phyloP scores from a whole-genome alignment of 306 rosid species.

The Cercis canadensis region DNA sequence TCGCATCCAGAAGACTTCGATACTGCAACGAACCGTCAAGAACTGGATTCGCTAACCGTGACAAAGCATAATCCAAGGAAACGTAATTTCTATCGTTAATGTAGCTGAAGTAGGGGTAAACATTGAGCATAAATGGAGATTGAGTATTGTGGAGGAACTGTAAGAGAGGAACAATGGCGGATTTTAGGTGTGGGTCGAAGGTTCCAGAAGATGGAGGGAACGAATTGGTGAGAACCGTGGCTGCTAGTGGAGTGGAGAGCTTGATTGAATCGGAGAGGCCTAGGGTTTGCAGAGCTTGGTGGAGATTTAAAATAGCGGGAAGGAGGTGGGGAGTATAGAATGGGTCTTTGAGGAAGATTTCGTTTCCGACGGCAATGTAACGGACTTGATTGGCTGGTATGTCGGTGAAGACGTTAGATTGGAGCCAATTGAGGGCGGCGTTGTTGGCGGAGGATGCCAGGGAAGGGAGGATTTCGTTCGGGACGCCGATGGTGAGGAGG shows the following conservation, averaged over 20 bases:
- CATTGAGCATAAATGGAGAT: conserved; percentile 45
- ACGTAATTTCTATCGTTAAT: conserved; percentile 9
- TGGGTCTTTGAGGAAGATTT: conserved; percentile 42
- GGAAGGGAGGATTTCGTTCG: conserved; percentile 48
- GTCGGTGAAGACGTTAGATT: conserved; percentile 25
- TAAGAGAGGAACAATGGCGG: conserved; percentile 29
- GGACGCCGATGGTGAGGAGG: conserved; percentile 33
- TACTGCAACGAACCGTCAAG: conserved; percentile 15
- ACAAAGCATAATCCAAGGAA: conserved; percentile 38
- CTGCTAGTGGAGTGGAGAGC: conserved; percentile 42
- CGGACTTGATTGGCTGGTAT: conserved; percentile 28
- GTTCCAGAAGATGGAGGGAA: conserved; percentile 39
- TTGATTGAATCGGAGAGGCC: conserved; percentile 26
- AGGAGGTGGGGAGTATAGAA: conserved; percentile 36
- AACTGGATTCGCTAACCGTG: neutral
- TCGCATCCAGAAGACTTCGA: conserved; percentile 35
- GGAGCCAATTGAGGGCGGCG: conserved; percentile 38
- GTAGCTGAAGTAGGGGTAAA: conserved; percentile 45
- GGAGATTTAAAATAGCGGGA: conserved; percentile 44
- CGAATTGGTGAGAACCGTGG: conserved; percentile 25
- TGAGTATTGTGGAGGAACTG: conserved; percentile 22
- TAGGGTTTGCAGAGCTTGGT: conserved; percentile 45
- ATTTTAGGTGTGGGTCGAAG: conserved; percentile 24
- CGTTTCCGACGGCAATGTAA: conserved; percentile 45
- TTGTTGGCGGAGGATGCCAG: conserved; percentile 22